Base-by-base conservation (phyloP, 1,139 yeast species). In the Taiozyma sp. region DNA sequence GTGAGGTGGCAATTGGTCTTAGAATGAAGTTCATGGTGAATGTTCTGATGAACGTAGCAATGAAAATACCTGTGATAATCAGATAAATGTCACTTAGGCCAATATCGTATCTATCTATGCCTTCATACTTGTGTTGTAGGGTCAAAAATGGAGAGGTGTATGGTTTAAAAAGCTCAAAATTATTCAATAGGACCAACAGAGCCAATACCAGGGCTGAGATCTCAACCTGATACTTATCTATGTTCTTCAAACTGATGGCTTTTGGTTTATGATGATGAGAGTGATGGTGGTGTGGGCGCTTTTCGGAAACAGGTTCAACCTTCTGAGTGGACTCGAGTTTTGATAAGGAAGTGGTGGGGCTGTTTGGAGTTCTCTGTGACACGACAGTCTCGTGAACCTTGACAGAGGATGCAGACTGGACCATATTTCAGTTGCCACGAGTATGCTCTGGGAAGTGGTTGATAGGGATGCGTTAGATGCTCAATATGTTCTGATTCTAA, bases 11-110 rank as follows among this genome's bases (percentile, higher is more conserved):
- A 53, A 83, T 62, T 19, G 91, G 91, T 47, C 71, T 73, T 51
- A 85, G 76, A 11, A 79, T 58, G 61, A 73, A 79, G 50, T 77
- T 75, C 83, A 88, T 84, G 44, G 80, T 62, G 30, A 76, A 67
- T 3, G 88, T 77, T 56, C 96, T 73, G 44, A 83, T 63, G 54
- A 86, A 77, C 0, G 85, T 78, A 52, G 85, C 71, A 21, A 74
- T 65, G 24, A 85, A 68, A 8, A 86, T 73, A 73, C 85, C 79
- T 49, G 77, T 74, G 11, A 77, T 53, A 24, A 84, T 80, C 58
- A 77, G 74, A 66, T 75, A 85, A 3, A 62, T 57, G 64, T 87
- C 95, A 55, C 80, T 76, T 11, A 62, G 47, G 16, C 85, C 85
- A 52, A 81, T 79, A 56, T 78, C 85, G 61, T 81, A 83, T 30